Conservation (phyloP, 2,329 filamentous ascomycete genomes). For the Colletotrichum siamense region DNA sequence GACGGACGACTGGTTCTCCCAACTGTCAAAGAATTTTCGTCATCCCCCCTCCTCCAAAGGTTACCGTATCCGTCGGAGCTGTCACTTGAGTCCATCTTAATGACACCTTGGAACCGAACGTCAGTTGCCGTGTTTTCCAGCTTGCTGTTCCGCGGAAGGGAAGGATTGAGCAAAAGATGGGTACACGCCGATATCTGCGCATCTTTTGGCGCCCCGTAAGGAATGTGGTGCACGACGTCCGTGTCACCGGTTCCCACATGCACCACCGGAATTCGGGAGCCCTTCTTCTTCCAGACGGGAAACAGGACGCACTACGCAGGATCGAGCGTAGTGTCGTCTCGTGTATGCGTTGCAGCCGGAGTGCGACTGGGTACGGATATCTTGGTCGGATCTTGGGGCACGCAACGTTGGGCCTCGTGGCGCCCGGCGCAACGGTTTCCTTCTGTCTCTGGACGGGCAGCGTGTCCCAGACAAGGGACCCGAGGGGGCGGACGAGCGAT, state of each 20-base stretch:
- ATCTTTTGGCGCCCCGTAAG: conserved; percentile 5
- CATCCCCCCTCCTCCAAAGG: not conserved
- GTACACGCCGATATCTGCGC: conserved; percentile 2
- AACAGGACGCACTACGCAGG: not conserved
- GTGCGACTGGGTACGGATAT: not conserved
- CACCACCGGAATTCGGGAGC: conserved; percentile 4
- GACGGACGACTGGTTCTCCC: not conserved
- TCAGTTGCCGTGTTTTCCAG: conserved; percentile 1
- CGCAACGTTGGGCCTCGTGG: conserved; percentile 1
- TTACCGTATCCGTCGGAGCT: not conserved
- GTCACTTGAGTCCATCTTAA: not conserved
- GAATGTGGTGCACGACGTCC: not conserved
- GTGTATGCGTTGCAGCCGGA: not conserved
- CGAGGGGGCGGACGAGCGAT: not conserved
- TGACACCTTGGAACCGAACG: not conserved
- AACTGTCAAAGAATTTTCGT: not conserved
- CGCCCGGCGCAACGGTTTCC: not conserved
- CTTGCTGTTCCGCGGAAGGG: not conserved
- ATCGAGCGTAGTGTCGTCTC: not conserved
- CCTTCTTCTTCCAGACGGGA: not conserved
- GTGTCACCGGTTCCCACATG: not conserved
- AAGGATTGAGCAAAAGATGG: not conserved
- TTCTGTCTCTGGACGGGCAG: not conserved
- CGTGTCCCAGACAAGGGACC: not conserved
- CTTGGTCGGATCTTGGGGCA: not conserved